Percentiles rank a stretch among this genome's conserved stretches.
phyloP scores from a whole-genome alignment of 116 monocot species.

The Phalaenopsis hybrid region DNA sequence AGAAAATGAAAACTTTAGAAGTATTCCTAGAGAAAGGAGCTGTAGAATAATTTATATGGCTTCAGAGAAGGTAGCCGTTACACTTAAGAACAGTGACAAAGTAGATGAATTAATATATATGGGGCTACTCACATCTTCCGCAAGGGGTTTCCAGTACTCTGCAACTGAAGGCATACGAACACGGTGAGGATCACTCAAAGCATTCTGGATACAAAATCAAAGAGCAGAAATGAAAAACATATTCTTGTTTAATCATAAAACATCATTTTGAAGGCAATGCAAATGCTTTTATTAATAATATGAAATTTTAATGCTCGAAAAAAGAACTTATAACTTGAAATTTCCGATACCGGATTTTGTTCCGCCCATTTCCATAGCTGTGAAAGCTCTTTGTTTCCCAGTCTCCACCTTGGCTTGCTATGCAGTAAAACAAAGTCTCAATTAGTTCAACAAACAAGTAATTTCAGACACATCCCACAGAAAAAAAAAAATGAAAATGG shows the following conservation, averaged over 20 bases:
- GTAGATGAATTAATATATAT: neutral
- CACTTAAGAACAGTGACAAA: neutral
- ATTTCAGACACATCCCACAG: neutral
- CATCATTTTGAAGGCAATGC: neutral
- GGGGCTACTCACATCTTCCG: constrained; percentile 67
- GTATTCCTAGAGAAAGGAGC: neutral
- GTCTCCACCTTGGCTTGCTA: constrained; percentile 79
- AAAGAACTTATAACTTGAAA: neutral
- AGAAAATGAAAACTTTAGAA: neutral
- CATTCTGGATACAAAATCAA: constrained; percentile 48
- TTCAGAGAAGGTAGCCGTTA: neutral
- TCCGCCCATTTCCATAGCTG: constrained; percentile 98
- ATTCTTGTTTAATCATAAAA: no score
- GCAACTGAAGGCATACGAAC: constrained; percentile 63
- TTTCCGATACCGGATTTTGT: constrained; percentile 75
- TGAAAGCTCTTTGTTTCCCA: constrained; percentile 91
- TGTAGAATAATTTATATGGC: neutral
- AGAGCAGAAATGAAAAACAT: neutral
- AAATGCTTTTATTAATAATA: neutral
- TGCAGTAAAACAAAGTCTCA: constrained; percentile 7
- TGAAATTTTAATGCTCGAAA: neutral
- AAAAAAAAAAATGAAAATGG: neutral
- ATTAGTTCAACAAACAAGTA: neutral
- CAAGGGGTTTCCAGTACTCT: constrained; percentile 98
- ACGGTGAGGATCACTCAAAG: constrained; percentile 73